A percentile compares a stretch with the other conserved stretches of the same genome.
These are phyloP conservation scores for Neofusicoccum umdonicola DNA, from an alignment of 2,329 filamentous ascomycete species.

Conservation along the genomic window DNA sequence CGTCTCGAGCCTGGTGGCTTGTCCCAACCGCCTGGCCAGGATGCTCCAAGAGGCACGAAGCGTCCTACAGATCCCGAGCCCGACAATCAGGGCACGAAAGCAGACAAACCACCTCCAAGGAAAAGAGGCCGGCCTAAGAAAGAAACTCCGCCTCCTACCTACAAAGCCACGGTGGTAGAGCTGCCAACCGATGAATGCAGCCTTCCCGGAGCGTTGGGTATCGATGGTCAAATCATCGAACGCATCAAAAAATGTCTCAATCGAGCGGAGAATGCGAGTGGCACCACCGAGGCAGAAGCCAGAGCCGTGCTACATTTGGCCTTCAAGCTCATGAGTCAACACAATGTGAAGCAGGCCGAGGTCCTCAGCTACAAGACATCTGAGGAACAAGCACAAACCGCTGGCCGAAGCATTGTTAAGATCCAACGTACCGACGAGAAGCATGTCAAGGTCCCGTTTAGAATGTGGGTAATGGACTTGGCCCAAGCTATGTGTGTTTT, in stretches of 20 bases:
- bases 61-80: not conserved
- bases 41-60: not conserved
- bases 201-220: not conserved
- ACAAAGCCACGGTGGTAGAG: not conserved
- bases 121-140: not conserved
- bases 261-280: conserved; percentile 1
- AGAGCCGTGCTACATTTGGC: conserved; percentile 8
- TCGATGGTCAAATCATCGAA: conserved; percentile 14
- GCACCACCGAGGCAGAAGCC: conserved; percentile 12
- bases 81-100: not conserved
- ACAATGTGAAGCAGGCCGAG: conserved; percentile 21
- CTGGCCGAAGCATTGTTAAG: conserved; percentile 17
- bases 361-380: conserved; percentile 18
- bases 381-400: conserved; percentile 13
- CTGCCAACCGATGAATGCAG: not conserved
- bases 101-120: not conserved
- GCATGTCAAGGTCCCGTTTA: not conserved
- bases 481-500: not conserved
- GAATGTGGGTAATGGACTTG: not conserved
- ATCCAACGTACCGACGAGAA: conserved; percentile 18
- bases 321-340: conserved; percentile 16
- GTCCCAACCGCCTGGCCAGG: too few species aligned
- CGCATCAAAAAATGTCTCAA: conserved; percentile 21
- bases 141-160: not conserved
- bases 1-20: not conserved